A percentile compares a stretch with the other conserved stretches of the same genome.
phyloP scores from a whole-genome alignment of 2,329 filamentous ascomycete genomes.

The Mycosphaerella arachidis region DNA sequence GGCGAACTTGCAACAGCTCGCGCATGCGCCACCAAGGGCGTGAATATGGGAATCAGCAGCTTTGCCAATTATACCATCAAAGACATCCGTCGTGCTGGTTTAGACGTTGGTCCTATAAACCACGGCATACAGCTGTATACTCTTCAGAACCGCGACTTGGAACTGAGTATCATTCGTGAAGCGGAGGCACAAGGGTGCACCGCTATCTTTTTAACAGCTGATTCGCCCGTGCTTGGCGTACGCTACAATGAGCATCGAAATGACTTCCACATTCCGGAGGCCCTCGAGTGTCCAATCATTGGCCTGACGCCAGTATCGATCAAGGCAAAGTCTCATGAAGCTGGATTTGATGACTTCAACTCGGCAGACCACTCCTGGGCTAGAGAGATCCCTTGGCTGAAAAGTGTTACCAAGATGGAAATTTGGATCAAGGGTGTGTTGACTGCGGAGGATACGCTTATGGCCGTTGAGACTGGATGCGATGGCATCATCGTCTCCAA shows the following conservation, averaged over 20 bases:
- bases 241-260: conserved; percentile 53
- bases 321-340: conserved; percentile 27
- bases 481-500: conserved; percentile 37
- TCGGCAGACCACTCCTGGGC: conserved; percentile 29
- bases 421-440: conserved; percentile 45
- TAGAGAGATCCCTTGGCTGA: conserved; percentile 46
- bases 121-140: conserved; percentile 55
- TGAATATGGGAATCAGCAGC: conserved; percentile 48
- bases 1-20: conserved; percentile 48
- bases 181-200: conserved; percentile 44
- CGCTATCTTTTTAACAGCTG: conserved; percentile 53
- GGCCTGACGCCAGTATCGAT: conserved; percentile 25
- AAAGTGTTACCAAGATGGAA: conserved; percentile 45
- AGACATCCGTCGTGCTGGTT: conserved; percentile 40
- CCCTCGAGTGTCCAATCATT: conserved; percentile 22
- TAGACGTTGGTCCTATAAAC: conserved; percentile 36
- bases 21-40: conserved; percentile 41
- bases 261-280: conserved; percentile 39
- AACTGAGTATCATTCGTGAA: conserved; percentile 34
- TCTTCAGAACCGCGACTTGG: conserved; percentile 48
- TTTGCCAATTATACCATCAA: conserved; percentile 46
- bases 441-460: conserved; percentile 39
- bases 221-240: conserved; percentile 51
- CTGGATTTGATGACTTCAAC: conserved; percentile 27
- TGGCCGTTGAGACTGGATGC: conserved; percentile 41